Evolutionary conservation across 1,284 basidiomycete species (phyloP), one percentile per base, ranked within the genome.

Genomic region (Amylostereum chailletii): DNA sequence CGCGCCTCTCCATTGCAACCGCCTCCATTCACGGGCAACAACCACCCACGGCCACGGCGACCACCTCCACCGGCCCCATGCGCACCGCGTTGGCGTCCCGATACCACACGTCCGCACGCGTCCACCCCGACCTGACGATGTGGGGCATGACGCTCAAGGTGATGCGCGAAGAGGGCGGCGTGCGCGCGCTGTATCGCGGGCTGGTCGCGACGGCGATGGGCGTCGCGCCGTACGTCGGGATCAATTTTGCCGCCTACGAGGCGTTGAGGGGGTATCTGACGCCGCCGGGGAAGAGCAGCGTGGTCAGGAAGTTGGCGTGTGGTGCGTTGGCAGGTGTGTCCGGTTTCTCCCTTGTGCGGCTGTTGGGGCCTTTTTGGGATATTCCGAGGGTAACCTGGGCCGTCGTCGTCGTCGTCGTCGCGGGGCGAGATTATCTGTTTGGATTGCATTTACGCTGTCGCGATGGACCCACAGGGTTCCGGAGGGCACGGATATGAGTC

Each of bases 1-100:
- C 91, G n/a, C 79, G 94, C 44, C 73, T 97, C 56, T 94, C 90
- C 31, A 95, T 97, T 59, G 92, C 91, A 9, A 93, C 91, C 2
- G 89, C 87, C 34, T 83, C 85, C 45, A 76, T 86, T 62, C 70
- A 74, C 37, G 54, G 65, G 40, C 58, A 62, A 40, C 54, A 51
- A 49, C 34, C 59, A 19, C 46, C 62, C 33, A 47, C 59, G 44
- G 46, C 61, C 7, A 26, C 58, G 32, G 45, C 60, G n/a, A 39
- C 57, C 19, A 41, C 58, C 27, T 50, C 66, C 10, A 41, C 61
- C 10, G 39, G 57, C 34, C 31, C 57, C 33, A 51, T 58, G 49
- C 48, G 58, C 70, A 53, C 68, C 66, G 44, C 59, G 66, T 61
- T 75, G 34, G 60, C 73, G 34, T 74, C 78, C n/a, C 69, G 71